Evolutionary conservation across 73 alveolate genomes (phyloP).

Genomic region (Uronychia binucleata): DNA sequence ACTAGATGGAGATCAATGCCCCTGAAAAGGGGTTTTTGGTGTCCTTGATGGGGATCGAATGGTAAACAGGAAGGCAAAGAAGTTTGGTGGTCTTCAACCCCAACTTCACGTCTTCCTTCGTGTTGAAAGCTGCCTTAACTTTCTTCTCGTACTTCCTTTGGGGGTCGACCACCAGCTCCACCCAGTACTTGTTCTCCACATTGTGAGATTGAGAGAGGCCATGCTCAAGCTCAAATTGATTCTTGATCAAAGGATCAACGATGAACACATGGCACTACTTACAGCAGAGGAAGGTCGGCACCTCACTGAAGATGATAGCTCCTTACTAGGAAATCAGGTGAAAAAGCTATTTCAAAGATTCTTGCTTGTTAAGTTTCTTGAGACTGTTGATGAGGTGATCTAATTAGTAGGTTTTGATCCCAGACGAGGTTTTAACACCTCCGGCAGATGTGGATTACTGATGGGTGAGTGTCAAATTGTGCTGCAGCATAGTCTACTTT

Average conservation of each 20-base stretch:
- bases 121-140: neutral
- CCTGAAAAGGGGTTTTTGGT: conserved; percentile 1
- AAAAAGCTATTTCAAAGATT: neutral
- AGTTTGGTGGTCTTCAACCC: neutral
- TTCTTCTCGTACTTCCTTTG: neutral
- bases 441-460: too few relatives aligned
- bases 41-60: neutral
- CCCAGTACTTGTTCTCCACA: neutral
- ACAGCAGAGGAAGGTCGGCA: neutral
- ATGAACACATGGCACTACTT: neutral
- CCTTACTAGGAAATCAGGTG: neutral
- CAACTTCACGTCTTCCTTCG: neutral
- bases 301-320: neutral
- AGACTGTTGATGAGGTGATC: conserved; percentile 4
- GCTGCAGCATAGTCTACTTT: too few relatives aligned
- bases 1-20: neutral
- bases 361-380: neutral
- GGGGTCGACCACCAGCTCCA: neutral
- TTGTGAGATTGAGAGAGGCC: neutral
- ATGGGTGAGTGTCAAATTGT: too few relatives aligned
- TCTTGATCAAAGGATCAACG: neutral
- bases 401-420: neutral
- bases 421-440: neutral
- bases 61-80: neutral
- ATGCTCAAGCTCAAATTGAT: neutral